phyloP scores from a whole-genome alignment of 768 basidiomycete genomes.

The Cystoderma amianthinum region DNA sequence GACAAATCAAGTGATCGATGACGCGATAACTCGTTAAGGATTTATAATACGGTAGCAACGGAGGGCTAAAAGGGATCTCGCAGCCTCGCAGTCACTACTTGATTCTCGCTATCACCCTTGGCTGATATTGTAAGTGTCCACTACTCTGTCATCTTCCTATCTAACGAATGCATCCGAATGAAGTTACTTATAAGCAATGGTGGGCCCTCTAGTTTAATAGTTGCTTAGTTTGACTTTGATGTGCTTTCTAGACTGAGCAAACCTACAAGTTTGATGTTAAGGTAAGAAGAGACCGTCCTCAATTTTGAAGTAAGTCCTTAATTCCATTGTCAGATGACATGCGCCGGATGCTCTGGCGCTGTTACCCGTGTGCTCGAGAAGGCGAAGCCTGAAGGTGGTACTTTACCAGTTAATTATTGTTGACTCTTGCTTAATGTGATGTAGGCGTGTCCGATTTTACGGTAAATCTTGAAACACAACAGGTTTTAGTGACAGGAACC shows the following conservation, averaged over 20 bases:
- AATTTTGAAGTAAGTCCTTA: not conserved
- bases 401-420: not conserved
- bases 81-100: no score
- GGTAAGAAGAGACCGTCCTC: conserved; percentile 30
- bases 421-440: conserved; percentile 1
- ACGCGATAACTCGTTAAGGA: no score
- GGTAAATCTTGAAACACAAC: conserved; percentile 63
- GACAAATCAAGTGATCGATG: no score
- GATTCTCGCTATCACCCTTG: no score
- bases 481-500: conserved; percentile 60
- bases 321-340: conserved; percentile 60
- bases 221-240: no score
- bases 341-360: conserved; percentile 81
- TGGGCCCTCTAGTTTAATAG: no score
- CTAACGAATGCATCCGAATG: no score
- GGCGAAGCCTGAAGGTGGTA: conserved; percentile 40
- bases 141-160: no score
- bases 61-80: no score
- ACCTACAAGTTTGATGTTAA: conserved; percentile 84
- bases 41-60: no score
- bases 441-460: conserved; percentile 50
- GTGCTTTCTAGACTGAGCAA: conserved; percentile 16
- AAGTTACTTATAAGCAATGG: no score
- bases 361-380: conserved; percentile 69
- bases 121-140: no score